Percentiles rank a stretch among this genome's conserved stretches.
Conservation (phyloP, 2,329 filamentous ascomycete genomes). For the Lecanicillium sp. region DNA sequence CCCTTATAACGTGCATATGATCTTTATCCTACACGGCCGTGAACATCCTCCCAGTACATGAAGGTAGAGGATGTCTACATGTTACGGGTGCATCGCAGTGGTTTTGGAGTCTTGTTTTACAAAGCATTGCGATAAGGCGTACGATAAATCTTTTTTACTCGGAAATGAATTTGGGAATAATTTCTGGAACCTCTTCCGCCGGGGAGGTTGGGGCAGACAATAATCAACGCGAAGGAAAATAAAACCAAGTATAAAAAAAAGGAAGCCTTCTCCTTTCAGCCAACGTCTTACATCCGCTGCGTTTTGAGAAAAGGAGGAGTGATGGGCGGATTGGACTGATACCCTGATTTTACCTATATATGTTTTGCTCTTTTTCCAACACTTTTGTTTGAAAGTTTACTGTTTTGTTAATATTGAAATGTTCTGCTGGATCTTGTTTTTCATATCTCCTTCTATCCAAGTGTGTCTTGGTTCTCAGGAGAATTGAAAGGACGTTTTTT, state of each 20-base stretch:
- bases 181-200: constrained; percentile 2
- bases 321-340: constrained; percentile 7
- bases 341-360: constrained; percentile 8
- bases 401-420: constrained; percentile 3
- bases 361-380: constrained; percentile 4
- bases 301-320: neutral
- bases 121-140: constrained; percentile 8
- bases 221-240: too few relatives aligned
- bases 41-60: constrained; percentile 3
- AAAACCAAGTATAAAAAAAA: neutral
- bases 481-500: too few relatives aligned
- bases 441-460: neutral
- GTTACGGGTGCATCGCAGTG: neutral
- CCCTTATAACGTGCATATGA: neutral
- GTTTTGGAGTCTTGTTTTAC: neutral
- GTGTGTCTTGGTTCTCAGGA: too few relatives aligned
- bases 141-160: constrained; percentile 4
- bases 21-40: neutral
- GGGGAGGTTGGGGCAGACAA: neutral
- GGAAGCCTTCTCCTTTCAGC: neutral
- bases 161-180: constrained; percentile 4
- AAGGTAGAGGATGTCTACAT: constrained; percentile 2
- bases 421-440: constrained; percentile 3
- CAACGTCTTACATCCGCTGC: neutral
- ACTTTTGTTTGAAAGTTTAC: too few relatives aligned